phyloP scores from a whole-genome alignment of 2,329 filamentous ascomycete species.

The Fusarium sp. region DNA sequence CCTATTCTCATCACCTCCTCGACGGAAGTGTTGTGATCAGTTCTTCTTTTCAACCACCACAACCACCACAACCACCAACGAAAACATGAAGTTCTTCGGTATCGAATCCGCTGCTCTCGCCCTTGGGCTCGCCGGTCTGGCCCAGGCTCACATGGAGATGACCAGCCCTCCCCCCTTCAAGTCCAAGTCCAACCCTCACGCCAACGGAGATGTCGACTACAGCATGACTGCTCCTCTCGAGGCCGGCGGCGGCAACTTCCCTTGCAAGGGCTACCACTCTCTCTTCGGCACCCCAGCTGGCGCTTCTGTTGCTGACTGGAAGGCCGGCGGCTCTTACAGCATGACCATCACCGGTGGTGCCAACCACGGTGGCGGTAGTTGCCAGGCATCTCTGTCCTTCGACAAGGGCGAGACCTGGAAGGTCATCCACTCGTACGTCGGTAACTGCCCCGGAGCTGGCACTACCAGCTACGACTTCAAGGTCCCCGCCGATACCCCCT shows the following conservation, averaged over 20 bases:
- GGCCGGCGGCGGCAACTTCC: slow-evolving; percentile 72
- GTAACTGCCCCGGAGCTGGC: slow-evolving; percentile 61
- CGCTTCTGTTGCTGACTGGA: slow-evolving; percentile 69
- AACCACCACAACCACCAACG: neutral
- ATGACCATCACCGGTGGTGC: slow-evolving; percentile 73
- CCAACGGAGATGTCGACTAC: slow-evolving; percentile 70
- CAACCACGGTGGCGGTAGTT: slow-evolving; percentile 77
- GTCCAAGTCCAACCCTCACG: slow-evolving; percentile 64
- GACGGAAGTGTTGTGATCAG: slow-evolving; percentile 24
- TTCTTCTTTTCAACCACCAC: slow-evolving; percentile 4
- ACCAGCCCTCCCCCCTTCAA: slow-evolving; percentile 62
- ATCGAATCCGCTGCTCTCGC: slow-evolving; percentile 52
- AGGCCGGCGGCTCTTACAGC: slow-evolving; percentile 70
- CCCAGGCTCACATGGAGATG: slow-evolving; percentile 69
- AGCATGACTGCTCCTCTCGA: slow-evolving; percentile 76
- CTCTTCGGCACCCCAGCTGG: slow-evolving; percentile 62
- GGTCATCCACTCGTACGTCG: slow-evolving; percentile 71
- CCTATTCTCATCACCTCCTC: slow-evolving; percentile 12
- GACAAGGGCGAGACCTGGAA: slow-evolving; percentile 77
- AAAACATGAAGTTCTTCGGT: slow-evolving; percentile 56
- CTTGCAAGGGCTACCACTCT: slow-evolving; percentile 76
- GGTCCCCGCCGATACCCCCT: slow-evolving; percentile 72
- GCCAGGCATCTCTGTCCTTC: slow-evolving; percentile 80
- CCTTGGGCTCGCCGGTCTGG: slow-evolving; percentile 56
- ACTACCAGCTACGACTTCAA: slow-evolving; percentile 71